Base-by-base conservation (phyloP, 331 rosid species). In the Quercus lobata region DNA sequence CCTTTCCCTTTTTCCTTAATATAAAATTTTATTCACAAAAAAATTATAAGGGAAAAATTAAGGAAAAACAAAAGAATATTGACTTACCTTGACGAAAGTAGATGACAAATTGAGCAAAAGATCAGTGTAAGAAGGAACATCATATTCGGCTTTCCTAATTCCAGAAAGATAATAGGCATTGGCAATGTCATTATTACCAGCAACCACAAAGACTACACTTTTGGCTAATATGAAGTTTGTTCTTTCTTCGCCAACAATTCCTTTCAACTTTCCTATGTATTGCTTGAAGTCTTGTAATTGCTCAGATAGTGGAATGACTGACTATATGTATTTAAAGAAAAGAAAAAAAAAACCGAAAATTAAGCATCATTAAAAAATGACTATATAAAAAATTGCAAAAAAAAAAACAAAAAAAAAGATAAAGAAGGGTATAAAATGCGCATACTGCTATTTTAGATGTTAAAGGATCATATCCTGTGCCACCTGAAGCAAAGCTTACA, bases 131-230 rank as follows among this genome's bases (percentile, higher is more conserved):
- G 84, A 69, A 62, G 73, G n/a, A 32, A 86, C 19, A 74, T 86
- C 90, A 49, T 79, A 88, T 0, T 88, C 46, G 57, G 11, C 6
- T 79, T n/a, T 68, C 60, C 91, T 37, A 1, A 58, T 3, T 52
- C 83, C 61, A 14, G 71, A 1, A 44, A 44, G 52, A 17, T 71
- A 88, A 73, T 84, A 90, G 10, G 87, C 72, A n/a, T 68, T 81
- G 37, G 76, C 79, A 49, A 88, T 86, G 75, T 90, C 94, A 3
- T 84, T 83, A 80, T 82, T 90, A 73, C 92, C 82, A 0, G 86
- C 80, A 21, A 83, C 89, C 65, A 90, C 75, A 4, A 78, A 1
- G 14, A 74, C 56, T 22, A 83, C 0, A 60, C 94, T 77, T 46
- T 86, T 90, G 34, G 81, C 80, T 76, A 88, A 32, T 35, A 35